Base-by-base conservation (phyloP, 2,329 filamentous ascomycete species). In the Trichoderma atroviride region DNA sequence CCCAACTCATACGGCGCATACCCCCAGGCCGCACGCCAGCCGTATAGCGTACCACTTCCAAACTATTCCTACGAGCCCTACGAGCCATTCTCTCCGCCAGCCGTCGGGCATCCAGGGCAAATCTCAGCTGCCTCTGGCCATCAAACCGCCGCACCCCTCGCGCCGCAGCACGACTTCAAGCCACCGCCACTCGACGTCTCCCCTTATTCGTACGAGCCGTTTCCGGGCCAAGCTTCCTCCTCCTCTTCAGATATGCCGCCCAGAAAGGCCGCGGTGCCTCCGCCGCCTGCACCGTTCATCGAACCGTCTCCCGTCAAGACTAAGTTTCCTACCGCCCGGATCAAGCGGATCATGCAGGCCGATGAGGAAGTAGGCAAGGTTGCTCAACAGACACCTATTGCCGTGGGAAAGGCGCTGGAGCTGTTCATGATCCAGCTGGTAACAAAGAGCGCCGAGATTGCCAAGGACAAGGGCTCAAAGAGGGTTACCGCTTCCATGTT, bases 271-370 rank as follows among this genome's bases (percentile, higher is more conserved):
- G 74, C 74, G 59, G 72, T 72, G 52, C 73, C 72, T 74, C 79
- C 75, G 73, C 79, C 76, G 52, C 80, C 76, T 53, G 76, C 74
- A 70, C 77, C 81, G 67, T 78, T 79, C 55, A 81, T 88, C 74
- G 89, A 82, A 79, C 87, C 79, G 82, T 97, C 82, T 80, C 86
- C 93, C 55, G 93, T 99, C 75, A 92, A 89, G 80, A 98, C 95
- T 40, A 97, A 97, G 76, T 99, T 99, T 76, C 96, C 96, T 1
- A 97, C 97, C 37, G 96, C 96, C 16, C 88, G 96, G 71, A 99
- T 99, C 84, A 99, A 99, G 85, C 90, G 96, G 63, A 98, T 99
- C 76, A 98, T 99, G 96, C 96, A 99, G 82, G 95, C 95, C 13
- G 96, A 99, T 77, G 96, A 99, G 78, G 96, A 99, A 79, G 94